Conservation (phyloP, 148 eudicot genomes). For the Bassia scoparia region DNA sequence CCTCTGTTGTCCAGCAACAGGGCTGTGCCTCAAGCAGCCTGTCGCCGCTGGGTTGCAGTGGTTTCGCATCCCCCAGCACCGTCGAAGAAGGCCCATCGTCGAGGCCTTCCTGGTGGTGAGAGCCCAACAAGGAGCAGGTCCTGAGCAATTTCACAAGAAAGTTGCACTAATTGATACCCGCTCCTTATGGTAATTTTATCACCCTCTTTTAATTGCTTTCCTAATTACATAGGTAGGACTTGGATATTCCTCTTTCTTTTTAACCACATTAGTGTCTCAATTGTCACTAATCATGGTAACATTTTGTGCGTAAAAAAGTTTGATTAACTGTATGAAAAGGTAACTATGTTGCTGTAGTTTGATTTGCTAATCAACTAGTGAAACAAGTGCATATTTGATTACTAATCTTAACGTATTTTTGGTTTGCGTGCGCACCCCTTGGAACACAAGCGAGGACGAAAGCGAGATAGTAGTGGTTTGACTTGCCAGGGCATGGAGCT, state of each 20-base stretch:
- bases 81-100: not conserved
- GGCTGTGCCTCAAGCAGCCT: not conserved
- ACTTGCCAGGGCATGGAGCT: conserved; percentile 16
- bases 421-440: conserved; percentile 6
- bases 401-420: not conserved
- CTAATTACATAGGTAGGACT: not conserved
- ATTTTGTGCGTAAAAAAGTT: too few relatives aligned
- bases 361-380: too few relatives aligned
- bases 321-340: too few relatives aligned
- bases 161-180: not conserved
- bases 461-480: conserved; percentile 3
- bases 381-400: not conserved
- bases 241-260: too few relatives aligned
- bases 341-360: too few relatives aligned
- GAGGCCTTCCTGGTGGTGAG: not conserved
- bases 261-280: too few relatives aligned
- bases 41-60: not conserved
- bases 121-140: not conserved
- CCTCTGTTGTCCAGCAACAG: not conserved
- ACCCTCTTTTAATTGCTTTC: not conserved
- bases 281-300: too few relatives aligned
- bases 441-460: conserved; percentile 9
- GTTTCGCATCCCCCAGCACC: not conserved
- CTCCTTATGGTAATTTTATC: not conserved
- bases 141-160: not conserved